Conservation (phyloP, 2,329 filamentous ascomycete genomes). For the Aspergillus felis region DNA sequence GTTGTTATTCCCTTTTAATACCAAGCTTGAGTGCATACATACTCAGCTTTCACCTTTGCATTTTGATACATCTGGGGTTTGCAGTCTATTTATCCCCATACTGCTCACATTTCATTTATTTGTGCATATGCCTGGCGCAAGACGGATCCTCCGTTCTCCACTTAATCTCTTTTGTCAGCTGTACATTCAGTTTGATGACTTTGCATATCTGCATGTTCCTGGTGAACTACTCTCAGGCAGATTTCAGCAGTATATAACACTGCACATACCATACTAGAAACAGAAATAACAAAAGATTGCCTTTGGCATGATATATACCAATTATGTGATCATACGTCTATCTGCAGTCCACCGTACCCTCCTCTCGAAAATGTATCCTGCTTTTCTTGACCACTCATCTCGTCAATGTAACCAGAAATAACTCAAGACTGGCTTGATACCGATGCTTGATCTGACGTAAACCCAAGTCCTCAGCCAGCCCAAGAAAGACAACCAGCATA, state of each 20-base stretch:
- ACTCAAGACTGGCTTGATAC: neutral
- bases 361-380: too few relatives aligned
- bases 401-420: neutral
- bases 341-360: neutral
- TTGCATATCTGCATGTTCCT: neutral
- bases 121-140: neutral
- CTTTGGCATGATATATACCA: neutral
- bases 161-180: constrained; percentile 4
- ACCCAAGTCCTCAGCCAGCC: neutral
- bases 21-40: neutral
- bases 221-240: neutral
- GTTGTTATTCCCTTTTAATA: constrained; percentile 13
- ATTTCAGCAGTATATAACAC: neutral
- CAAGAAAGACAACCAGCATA: neutral
- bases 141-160: neutral
- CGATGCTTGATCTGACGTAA: neutral
- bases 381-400: too few relatives aligned
- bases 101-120: neutral
- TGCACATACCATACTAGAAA: neutral
- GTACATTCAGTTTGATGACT: constrained; percentile 1
- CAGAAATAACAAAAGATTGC: neutral
- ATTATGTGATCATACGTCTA: neutral
- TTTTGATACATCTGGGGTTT: neutral
- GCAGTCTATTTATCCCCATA: neutral
- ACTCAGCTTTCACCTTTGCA: neutral